Evolutionary conservation across 2,329 filamentous ascomycete genomes (phyloP).

Genomic region (Sporothrix dimorphospora): DNA sequence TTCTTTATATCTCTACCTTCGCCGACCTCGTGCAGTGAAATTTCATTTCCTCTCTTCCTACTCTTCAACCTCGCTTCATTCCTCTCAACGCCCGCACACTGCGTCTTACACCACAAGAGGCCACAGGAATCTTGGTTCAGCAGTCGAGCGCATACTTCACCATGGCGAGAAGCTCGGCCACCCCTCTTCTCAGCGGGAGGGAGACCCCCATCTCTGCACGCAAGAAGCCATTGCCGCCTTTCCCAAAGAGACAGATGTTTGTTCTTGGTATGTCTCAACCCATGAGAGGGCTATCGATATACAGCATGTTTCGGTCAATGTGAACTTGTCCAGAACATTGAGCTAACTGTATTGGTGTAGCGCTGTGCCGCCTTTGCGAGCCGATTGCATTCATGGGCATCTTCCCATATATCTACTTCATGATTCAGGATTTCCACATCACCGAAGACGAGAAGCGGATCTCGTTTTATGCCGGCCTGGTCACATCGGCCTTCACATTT

Average conservation of each 20-base stretch:
- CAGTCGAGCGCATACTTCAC: not conserved
- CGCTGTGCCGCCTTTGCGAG: slow-evolving; percentile 93
- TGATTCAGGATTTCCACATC: slow-evolving; percentile 90
- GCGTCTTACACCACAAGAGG: not conserved
- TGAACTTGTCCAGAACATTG: not conserved
- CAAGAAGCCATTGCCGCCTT: slow-evolving; percentile 39
- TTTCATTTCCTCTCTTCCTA: not conserved
- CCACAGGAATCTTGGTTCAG: too few relatives aligned
- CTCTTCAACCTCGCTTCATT: not conserved
- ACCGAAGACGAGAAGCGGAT: slow-evolving; percentile 78
- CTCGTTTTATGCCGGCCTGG: slow-evolving; percentile 91
- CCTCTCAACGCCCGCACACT: not conserved
- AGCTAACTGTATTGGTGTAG: slow-evolving; percentile 49
- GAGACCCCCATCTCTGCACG: slow-evolving; percentile 6
- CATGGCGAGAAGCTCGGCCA: slow-evolving; percentile 24
- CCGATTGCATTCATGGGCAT: slow-evolving; percentile 99
- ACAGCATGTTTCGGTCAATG: not conserved
- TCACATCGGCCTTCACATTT: slow-evolving; percentile 94
- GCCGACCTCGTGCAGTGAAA: not conserved
- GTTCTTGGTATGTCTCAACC: slow-evolving; percentile 40
- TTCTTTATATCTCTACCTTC: not conserved
- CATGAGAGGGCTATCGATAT: not conserved
- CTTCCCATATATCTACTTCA: slow-evolving; percentile 97
- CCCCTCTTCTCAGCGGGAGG: slow-evolving; percentile 19
- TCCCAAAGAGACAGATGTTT: slow-evolving; percentile 45